Base-by-base conservation (phyloP, 2,329 filamentous ascomycete genomes). In the Claviceps fusiformis region DNA sequence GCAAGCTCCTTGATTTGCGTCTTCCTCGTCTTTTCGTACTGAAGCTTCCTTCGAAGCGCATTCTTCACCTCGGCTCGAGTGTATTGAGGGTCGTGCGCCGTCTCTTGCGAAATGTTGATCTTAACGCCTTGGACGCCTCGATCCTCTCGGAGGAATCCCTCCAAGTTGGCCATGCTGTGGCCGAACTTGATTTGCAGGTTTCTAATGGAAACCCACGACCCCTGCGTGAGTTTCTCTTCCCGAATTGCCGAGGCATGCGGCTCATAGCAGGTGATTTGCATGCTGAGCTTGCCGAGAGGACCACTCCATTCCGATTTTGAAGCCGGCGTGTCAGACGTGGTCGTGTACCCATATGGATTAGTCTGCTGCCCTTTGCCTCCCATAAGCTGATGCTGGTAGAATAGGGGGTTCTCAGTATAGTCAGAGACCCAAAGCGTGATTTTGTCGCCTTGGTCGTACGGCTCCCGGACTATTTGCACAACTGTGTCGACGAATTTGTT, bases 401-500 rank as follows among this genome's bases (percentile, higher is more conserved):
- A 82, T 1, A 63, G 57, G 0, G 73, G 63, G 62, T 96, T 89
- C 52, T 80, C 71, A 0, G 89, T 95, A 67, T 91, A 95, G 68
- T 96, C 91, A 0, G 87, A 86, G 19, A 95, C 72, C 73, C 90
- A 90, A 0, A 95, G 59, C 5, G 81, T 80, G 13, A 79, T 69
- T 55, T 70, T 78, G 31, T 77, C 74, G 27, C 65, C 64, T 7
- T 61, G 24, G 35, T 74, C 69, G 47, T 67, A 74, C 0, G 78
- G 77, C 2, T 73, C 68, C 49, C 67, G 73, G 50, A 90, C 77
- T 2, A 95, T 80, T 63, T 91, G 79, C 1, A 80, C 89, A 19
- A 88, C 72, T 1, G 95, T 65, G 64, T 95, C 82, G 62, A 78
- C 81, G 63, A 85, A 95, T 0, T 62, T 72, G 15, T 68, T 67